Conservation (phyloP, 805 yeast species). For the Zygotorulaspora chibaensis region DNA sequence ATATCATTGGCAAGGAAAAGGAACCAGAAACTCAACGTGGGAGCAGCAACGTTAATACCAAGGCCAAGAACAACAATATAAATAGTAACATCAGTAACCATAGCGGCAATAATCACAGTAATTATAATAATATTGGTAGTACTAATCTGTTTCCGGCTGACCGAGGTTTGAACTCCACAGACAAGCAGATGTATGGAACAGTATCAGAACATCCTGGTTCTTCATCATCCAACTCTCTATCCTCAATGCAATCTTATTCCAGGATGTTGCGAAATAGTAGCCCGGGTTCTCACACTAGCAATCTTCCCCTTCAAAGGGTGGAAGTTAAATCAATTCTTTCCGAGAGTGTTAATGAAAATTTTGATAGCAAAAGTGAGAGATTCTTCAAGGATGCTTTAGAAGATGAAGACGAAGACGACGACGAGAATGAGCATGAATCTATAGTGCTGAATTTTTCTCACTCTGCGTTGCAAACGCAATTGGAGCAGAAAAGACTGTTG, state of each 20-base stretch:
- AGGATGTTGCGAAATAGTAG: neutral
- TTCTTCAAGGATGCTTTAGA: neutral
- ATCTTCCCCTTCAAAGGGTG: neutral
- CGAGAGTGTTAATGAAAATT: slow-evolving; percentile 5
- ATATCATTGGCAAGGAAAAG: neutral
- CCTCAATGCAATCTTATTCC: neutral
- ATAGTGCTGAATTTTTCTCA: slow-evolving; percentile 25
- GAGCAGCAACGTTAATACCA: neutral
- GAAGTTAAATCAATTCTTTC: slow-evolving; percentile 10
- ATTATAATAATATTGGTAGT: neutral
- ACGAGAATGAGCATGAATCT: slow-evolving; percentile 15
- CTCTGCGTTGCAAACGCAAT: slow-evolving; percentile 5
- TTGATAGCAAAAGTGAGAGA: neutral
- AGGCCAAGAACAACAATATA: neutral
- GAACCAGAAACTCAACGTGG: neutral
- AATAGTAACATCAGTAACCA: neutral
- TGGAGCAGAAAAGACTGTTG: slow-evolving; percentile 1
- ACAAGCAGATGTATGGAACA: slow-evolving; percentile 2
- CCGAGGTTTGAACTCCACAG: neutral
- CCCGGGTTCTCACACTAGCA: neutral
- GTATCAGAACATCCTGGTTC: slow-evolving; percentile 6
- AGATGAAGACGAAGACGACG: slow-evolving; percentile 11
- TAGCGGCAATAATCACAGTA: neutral
- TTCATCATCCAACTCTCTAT: neutral
- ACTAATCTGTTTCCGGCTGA: neutral